phyloP scores from a whole-genome alignment of 768 basidiomycete species.

The Psilocybe sp. region DNA sequence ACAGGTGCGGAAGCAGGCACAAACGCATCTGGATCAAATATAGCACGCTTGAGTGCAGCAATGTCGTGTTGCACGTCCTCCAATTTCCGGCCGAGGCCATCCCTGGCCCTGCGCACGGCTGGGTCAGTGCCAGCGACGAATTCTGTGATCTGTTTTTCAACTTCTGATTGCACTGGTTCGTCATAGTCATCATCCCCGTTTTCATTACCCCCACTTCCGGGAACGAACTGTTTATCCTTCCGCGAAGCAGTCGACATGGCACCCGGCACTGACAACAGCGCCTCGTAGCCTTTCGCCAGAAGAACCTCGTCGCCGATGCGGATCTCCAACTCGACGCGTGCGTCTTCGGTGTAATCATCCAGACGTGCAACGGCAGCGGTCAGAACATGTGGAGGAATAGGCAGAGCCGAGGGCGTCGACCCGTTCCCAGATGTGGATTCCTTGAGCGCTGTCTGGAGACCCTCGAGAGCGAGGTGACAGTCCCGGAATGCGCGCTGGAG shows the following conservation, averaged over 20 bases:
- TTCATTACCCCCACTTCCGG: slow-evolving; percentile 4
- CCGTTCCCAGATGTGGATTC: slow-evolving; percentile 21
- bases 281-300: slow-evolving; percentile 62
- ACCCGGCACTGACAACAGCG: slow-evolving; percentile 59
- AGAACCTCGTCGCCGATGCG: slow-evolving; percentile 70
- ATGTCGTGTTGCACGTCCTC: slow-evolving; percentile 78
- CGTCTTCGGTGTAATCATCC: slow-evolving; percentile 74
- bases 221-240: neutral
- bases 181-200: slow-evolving; percentile 9
- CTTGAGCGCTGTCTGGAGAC: slow-evolving; percentile 53
- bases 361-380: slow-evolving; percentile 57
- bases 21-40: slow-evolving; percentile 42
- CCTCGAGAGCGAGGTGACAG: slow-evolving; percentile 65
- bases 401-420: slow-evolving; percentile 1
- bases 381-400: slow-evolving; percentile 35
- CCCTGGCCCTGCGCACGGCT: slow-evolving; percentile 41
- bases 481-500: slow-evolving; percentile 65
- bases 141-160: slow-evolving; percentile 48
- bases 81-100: slow-evolving; percentile 55
- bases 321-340: slow-evolving; percentile 81
- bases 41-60: slow-evolving; percentile 57
- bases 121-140: slow-evolving; percentile 57
- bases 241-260: slow-evolving; percentile 26
- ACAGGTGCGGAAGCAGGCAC: slow-evolving; percentile 9
- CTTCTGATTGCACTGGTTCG: slow-evolving; percentile 24